Base-by-base conservation (phyloP, 2,329 filamentous ascomycete genomes). In the Ophiostoma montium region DNA sequence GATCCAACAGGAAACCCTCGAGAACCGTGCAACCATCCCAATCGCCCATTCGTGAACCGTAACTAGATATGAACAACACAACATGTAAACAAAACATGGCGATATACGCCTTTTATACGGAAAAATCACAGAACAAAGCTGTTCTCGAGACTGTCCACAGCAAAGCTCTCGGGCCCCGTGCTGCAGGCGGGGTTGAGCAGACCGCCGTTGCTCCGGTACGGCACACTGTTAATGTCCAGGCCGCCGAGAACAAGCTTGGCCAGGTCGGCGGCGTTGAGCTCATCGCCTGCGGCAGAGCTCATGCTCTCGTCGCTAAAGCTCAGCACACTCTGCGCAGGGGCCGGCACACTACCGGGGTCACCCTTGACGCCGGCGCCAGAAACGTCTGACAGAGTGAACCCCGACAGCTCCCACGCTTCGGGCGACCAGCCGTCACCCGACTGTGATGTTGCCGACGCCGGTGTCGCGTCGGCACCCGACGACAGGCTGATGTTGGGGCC, bases 281-380 rank as follows among this genome's bases (percentile, higher is more conserved):
- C 75, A 43, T 78, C 75, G 2, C 67, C 70, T 0, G 66, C 68
- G 3, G 45, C 53, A 0, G 73, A 75, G 60, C 73, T 75, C 39
- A 78, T 61, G 57, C 74, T 76, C 55, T 78, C 75, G 48, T 78
- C 75, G 53, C 74, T 77, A 43, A 76, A 61, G 57, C 73, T 77
- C 16, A 74, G 63, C 33, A 74, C 72, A 52, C 72, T 76, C 55
- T 75, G 73, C 10, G 73, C 66, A 23, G 68, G 64, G 1, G 63
- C 64, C 0, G 66, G 63, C 47, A 64, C 48, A 21, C 55, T 65
- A 19, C 62, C 61, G 3, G 35, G 35, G 7, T 46, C 43, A 27
- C 51, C 45, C 11, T 53, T 45, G 16, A 48, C 48, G 3, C 41
- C 46, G 1, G 53, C 30, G 5, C 50, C 42, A 8, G 36, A 49